Evolutionary conservation across 139 green algal species (phyloP).

Genomic region (Chlamydomonas sp.): DNA sequence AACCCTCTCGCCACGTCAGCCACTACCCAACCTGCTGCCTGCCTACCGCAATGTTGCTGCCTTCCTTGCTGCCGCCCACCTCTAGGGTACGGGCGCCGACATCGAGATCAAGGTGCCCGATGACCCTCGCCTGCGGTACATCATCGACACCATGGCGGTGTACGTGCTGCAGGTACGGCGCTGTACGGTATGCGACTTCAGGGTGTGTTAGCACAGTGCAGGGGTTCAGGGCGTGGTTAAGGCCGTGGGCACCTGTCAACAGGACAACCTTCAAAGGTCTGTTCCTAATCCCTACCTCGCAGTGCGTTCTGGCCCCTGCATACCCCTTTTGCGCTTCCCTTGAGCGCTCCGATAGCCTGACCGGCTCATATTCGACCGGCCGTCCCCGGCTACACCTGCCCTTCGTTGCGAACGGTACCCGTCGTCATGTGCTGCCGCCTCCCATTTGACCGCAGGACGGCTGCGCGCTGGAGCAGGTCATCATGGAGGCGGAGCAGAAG

Average conservation of each 20-base stretch:
- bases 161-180: conserved; percentile 76
- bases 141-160: conserved; percentile 91
- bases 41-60: no score
- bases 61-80: no score
- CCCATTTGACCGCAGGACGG: conserved; percentile 26
- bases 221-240: not conserved
- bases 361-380: no score
- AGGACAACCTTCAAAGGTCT: no score
- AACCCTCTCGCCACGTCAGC: no score
- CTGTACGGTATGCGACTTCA: conserved; percentile 78
- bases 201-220: not conserved
- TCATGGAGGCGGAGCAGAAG: conserved; percentile 85
- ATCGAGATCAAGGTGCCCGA: conserved; percentile 68
- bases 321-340: no score
- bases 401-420: not conserved
- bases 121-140: conserved; percentile 78
- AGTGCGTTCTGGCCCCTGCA: no score
- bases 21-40: no score
- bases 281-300: no score
- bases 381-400: not conserved
- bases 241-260: no score
- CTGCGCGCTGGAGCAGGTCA: conserved; percentile 61
- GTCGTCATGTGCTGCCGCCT: no score
- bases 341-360: no score
- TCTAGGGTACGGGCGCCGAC: conserved; percentile 47